Percentiles rank a stretch among this genome's conserved stretches.
phyloP scores from a whole-genome alignment of 2,329 filamentous ascomycete species.

The Emericellopsis cladophorae region DNA sequence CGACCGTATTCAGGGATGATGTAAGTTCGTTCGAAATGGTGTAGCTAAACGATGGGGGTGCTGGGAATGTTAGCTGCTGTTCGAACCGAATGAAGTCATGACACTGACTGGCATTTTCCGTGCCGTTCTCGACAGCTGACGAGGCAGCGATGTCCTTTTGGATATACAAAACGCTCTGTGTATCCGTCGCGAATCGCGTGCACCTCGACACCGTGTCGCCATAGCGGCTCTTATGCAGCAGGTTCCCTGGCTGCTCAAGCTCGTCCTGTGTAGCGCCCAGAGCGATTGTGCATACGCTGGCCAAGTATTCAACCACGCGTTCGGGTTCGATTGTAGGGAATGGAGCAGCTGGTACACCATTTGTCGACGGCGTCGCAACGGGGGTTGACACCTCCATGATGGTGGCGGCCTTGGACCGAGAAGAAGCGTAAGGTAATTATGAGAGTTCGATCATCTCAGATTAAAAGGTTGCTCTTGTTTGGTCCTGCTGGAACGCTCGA shows the following conservation, averaged over 20 bases:
- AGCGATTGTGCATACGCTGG: conserved; percentile 57
- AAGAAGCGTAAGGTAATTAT: background rate
- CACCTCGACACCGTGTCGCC: conserved; percentile 78
- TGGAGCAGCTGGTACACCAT: conserved; percentile 30
- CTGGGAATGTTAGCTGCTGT: conserved; percentile 14
- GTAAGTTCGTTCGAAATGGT: conserved; percentile 72
- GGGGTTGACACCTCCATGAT: conserved; percentile 38
- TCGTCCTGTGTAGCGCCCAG: conserved; percentile 67
- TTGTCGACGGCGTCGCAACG: conserved; percentile 26
- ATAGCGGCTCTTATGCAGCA: conserved; percentile 62
- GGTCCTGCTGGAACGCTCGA: too few relatives aligned
- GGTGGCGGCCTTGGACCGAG: background rate
- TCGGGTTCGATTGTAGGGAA: conserved; percentile 53
- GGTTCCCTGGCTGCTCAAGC: conserved; percentile 66
- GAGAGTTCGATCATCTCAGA: conserved; percentile 1
- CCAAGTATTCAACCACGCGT: conserved; percentile 59
- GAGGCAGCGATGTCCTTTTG: conserved; percentile 63
- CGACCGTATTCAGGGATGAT: conserved; percentile 64
- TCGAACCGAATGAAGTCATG: background rate
- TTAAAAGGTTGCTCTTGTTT: too few relatives aligned
- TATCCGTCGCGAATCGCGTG: conserved; percentile 77
- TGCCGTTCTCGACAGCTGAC: conserved; percentile 36
- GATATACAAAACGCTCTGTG: conserved; percentile 79
- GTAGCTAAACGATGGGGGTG: conserved; percentile 54
- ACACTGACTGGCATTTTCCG: conserved; percentile 28